These are phyloP conservation scores for Geotrichum siamense DNA, from an alignment of 1,139 yeast species.

Conservation along the genomic window DNA sequence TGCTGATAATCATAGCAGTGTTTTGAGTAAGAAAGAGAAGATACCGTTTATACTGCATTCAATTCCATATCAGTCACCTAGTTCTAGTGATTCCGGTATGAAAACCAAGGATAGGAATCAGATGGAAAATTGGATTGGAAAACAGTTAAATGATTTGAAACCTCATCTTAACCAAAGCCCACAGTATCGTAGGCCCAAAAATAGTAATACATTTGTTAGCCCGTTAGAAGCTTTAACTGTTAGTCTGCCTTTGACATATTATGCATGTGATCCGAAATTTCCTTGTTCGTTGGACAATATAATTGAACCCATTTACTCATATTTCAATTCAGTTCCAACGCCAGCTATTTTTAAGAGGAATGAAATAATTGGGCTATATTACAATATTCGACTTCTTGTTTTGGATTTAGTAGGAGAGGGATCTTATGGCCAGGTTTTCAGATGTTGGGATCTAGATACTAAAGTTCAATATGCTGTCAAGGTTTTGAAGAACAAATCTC, in stretches of 20 bases:
- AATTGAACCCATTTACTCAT: not conserved
- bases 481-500: constrained; percentile 86
- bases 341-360: constrained; percentile 36
- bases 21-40: too few relatives aligned
- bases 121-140: too few relatives aligned
- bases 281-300: not conserved
- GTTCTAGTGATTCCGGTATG: too few relatives aligned
- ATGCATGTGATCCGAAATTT: not conserved
- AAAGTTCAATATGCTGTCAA: constrained; percentile 90
- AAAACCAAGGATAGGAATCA: too few relatives aligned
- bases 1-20: too few relatives aligned
- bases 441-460: constrained; percentile 83
- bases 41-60: too few relatives aligned
- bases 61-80: too few relatives aligned
- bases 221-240: not conserved
- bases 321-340: not conserved
- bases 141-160: too few relatives aligned
- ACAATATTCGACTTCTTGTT: constrained; percentile 74
- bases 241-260: not conserved
- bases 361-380: constrained; percentile 82
- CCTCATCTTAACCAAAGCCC: too few relatives aligned
- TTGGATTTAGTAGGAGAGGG: constrained; percentile 90
- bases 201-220: too few relatives aligned
- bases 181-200: too few relatives aligned
- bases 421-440: constrained; percentile 96